These are phyloP conservation scores for Fusarium fujikuroi DNA, from an alignment of 2,329 filamentous ascomycete genomes.

Conservation along the genomic window DNA sequence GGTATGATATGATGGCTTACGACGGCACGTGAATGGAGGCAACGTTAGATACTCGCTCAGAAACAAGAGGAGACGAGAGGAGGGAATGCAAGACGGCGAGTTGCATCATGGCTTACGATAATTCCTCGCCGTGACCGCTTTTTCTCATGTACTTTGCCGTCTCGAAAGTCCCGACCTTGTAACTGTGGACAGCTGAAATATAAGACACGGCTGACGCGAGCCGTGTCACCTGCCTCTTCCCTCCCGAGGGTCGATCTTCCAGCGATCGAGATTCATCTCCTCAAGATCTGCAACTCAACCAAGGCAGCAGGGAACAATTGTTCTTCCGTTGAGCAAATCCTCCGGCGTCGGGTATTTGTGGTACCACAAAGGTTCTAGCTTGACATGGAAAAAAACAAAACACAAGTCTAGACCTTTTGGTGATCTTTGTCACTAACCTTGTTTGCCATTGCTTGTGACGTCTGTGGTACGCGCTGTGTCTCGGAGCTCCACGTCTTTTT, in stretches of 20 bases:
- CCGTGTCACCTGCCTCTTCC: conserved; percentile 1
- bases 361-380: conserved; percentile 15
- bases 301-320: conserved; percentile 2
- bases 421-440: neutral
- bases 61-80: neutral
- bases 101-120: conserved; percentile 10
- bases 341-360: conserved; percentile 13
- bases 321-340: conserved; percentile 5
- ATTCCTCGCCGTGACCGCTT: conserved; percentile 8
- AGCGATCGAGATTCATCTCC: conserved; percentile 30
- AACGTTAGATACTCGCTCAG: neutral
- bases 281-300: conserved; percentile 21
- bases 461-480: neutral
- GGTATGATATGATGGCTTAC: conserved; percentile 9
- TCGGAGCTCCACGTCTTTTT: neutral
- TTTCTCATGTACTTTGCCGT: conserved; percentile 6
- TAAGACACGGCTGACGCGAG: conserved; percentile 29
- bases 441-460: conserved; percentile 2
- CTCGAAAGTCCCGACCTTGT: neutral
- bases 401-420: neutral
- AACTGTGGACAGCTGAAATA: conserved; percentile 4
- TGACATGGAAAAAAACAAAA: neutral
- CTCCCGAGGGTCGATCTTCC: conserved; percentile 17
- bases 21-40: neutral
- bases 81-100: neutral